Conservation (phyloP, 495 filamentous ascomycete species). For the Hyaloscypha hepaticicola region DNA sequence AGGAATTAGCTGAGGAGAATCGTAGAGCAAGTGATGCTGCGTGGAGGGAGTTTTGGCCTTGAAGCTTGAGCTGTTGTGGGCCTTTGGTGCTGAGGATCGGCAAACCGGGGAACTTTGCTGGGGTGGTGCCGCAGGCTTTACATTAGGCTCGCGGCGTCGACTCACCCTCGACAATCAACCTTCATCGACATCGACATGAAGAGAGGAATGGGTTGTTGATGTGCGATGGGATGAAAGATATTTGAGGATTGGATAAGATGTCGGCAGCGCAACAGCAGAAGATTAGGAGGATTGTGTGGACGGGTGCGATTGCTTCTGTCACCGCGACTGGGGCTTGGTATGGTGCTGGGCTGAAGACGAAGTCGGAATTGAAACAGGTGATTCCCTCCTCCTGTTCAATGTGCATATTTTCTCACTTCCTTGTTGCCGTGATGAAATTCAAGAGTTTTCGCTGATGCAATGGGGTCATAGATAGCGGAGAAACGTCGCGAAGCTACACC, state of each 20-base stretch:
- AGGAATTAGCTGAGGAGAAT: slow-evolving; percentile 1
- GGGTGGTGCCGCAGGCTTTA: too few relatives aligned
- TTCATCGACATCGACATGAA: not conserved
- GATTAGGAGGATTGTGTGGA: slow-evolving; percentile 41
- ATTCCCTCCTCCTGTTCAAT: not conserved
- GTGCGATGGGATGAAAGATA: not conserved
- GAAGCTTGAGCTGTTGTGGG: slow-evolving; percentile 1
- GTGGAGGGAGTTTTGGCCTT: slow-evolving; percentile 27
- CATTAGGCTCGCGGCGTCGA: not conserved
- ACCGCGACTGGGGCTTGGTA: slow-evolving; percentile 53
- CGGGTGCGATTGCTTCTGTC: slow-evolving; percentile 47
- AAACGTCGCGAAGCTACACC: slow-evolving; percentile 49
- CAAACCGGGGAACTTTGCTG: slow-evolving; percentile 1
- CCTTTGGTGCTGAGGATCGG: not conserved
- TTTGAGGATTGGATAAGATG: not conserved
- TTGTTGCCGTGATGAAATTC: not conserved
- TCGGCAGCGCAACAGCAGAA: slow-evolving; percentile 23
- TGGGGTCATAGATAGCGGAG: slow-evolving; percentile 30
- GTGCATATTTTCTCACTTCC: not conserved
- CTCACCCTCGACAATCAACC: not conserved
- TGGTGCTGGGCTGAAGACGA: slow-evolving; percentile 53
- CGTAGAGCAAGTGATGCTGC: slow-evolving; percentile 5
- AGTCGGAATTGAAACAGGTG: slow-evolving; percentile 37
- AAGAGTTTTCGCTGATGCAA: not conserved
- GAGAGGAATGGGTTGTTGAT: not conserved